A percentile compares a stretch with the other conserved stretches of the same genome.
Evolutionary conservation across 331 rosid species (phyloP).

Genomic region (Malus hybrid): DNA sequence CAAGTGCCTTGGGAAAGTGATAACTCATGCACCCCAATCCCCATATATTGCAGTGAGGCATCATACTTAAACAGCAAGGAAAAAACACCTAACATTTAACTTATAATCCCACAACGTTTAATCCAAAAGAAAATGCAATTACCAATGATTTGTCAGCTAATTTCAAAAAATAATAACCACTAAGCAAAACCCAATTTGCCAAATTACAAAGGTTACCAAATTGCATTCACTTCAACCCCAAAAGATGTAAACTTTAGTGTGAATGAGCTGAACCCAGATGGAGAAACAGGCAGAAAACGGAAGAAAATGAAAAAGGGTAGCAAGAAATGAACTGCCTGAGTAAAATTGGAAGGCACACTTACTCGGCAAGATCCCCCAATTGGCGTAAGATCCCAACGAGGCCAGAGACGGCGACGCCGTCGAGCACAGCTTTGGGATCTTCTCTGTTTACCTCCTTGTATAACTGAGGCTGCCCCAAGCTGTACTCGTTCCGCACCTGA

Average conservation of each 20-base stretch:
- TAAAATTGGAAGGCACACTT: slow-evolving; percentile 15
- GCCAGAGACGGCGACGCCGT: slow-evolving; percentile 86
- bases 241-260: neutral
- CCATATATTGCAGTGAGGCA: neutral
- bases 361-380: slow-evolving; percentile 98
- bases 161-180: neutral
- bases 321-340: neutral
- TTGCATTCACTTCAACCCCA: neutral
- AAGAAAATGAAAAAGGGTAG: neutral
- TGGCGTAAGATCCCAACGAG: slow-evolving; percentile 98
- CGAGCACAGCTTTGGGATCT: slow-evolving; percentile 90
- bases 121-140: neutral
- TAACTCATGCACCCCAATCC: neutral
- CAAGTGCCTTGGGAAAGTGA: neutral
- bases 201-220: neutral
- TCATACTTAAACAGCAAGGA: neutral
- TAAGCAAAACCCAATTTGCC: neutral
- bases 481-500: slow-evolving; percentile 69
- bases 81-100: neutral
- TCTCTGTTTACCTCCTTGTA: slow-evolving; percentile 53
- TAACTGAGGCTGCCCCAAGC: slow-evolving; percentile 67
- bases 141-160: neutral
- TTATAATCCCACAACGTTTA: neutral
- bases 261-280: slow-evolving; percentile 2
- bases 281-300: neutral